These are phyloP conservation scores for Ilex paraguariensis DNA, from an alignment of 305 asterid species.

Conservation along the genomic window DNA sequence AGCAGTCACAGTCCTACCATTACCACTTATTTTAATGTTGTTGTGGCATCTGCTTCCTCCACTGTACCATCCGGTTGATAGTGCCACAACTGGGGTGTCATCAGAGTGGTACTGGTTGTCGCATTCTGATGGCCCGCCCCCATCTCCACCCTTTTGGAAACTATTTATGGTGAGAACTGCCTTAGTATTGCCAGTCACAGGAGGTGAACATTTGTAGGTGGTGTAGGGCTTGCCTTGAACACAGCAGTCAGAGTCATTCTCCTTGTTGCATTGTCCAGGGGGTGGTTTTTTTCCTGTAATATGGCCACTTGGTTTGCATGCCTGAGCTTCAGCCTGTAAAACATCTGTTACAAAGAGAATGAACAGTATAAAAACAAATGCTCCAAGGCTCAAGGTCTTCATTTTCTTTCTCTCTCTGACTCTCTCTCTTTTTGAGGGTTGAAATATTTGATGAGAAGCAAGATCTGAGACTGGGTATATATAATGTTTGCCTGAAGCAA, in stretches of 20 bases:
- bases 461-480: slow-evolving; percentile 6
- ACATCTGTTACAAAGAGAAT: slow-evolving; percentile 3
- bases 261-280: slow-evolving; percentile 31
- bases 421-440: neutral
- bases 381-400: slow-evolving; percentile 11
- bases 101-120: slow-evolving; percentile 35
- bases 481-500: slow-evolving; percentile 7
- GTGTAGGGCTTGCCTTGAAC: slow-evolving; percentile 28
- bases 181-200: slow-evolving; percentile 18
- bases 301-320: slow-evolving; percentile 33
- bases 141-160: slow-evolving; percentile 41
- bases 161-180: slow-evolving; percentile 30
- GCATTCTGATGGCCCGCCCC: slow-evolving; percentile 33
- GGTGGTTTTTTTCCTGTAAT: slow-evolving; percentile 36
- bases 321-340: slow-evolving; percentile 8
- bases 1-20: slow-evolving; percentile 31
- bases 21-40: slow-evolving; percentile 18
- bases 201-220: slow-evolving; percentile 38
- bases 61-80: slow-evolving; percentile 44
- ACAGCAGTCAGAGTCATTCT: slow-evolving; percentile 32
- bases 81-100: slow-evolving; percentile 30
- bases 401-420: neutral
- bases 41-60: slow-evolving; percentile 32
- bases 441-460: slow-evolving; percentile 4
- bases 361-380: slow-evolving; percentile 2